Percentiles rank a stretch among this genome's conserved stretches.
Evolutionary conservation across 768 basidiomycete species (phyloP).

Genomic region (Cantharellus anzutake): DNA sequence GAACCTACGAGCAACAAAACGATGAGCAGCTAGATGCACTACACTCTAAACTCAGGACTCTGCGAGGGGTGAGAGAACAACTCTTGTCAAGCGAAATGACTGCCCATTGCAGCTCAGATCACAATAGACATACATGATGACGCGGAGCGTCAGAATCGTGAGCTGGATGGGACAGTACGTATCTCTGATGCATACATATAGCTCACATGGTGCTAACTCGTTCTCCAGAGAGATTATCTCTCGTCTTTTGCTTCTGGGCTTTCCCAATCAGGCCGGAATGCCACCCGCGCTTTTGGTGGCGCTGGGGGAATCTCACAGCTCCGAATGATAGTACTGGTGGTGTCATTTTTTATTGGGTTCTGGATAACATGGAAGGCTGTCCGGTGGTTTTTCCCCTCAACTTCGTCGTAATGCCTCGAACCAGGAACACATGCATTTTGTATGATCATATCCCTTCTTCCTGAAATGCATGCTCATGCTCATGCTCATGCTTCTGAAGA

Average conservation of each 20-base stretch:
- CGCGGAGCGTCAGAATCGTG: conserved; percentile 61
- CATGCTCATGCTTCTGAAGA: too few relatives aligned
- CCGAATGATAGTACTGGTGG: conserved; percentile 43
- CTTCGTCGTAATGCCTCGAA: background rate
- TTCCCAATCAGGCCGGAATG: conserved; percentile 46
- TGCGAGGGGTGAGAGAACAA: conserved; percentile 40
- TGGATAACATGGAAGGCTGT: conserved; percentile 34
- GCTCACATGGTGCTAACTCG: background rate
- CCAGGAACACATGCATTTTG: too few relatives aligned
- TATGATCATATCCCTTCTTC: too few relatives aligned
- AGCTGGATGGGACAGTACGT: conserved; percentile 58
- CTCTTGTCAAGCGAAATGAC: conserved; percentile 1
- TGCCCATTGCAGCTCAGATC: conserved; percentile 27
- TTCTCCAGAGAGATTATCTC: conserved; percentile 41
- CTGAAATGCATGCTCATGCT: too few relatives aligned
- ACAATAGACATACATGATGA: conserved; percentile 77
- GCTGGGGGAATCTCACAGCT: conserved; percentile 48
- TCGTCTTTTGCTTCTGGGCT: conserved; percentile 42
- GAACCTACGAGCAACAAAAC: conserved; percentile 61
- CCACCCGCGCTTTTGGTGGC: conserved; percentile 56
- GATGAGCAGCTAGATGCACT: conserved; percentile 69
- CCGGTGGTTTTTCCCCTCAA: conserved; percentile 4
- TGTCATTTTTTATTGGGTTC: conserved; percentile 32
- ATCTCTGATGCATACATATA: background rate
- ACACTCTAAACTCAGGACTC: conserved; percentile 64